These are phyloP conservation scores for Crithidia brevicula DNA, from an alignment of 208 protist species.

Conservation along the genomic window DNA sequence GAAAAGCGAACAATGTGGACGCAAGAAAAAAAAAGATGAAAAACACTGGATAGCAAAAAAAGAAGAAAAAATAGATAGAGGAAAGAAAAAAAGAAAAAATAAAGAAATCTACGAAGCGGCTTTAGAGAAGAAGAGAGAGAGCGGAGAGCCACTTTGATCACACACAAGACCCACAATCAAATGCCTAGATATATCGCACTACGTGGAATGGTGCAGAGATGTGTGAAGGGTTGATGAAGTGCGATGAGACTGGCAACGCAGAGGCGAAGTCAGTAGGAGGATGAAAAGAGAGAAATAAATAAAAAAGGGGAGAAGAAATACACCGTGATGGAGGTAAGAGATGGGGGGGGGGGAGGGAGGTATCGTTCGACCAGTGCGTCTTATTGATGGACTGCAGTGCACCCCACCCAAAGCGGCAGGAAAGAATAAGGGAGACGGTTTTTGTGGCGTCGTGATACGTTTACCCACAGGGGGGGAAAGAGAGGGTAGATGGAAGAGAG, in stretches of 20 bases:
- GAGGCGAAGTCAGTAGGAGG: no score
- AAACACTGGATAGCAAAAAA: not conserved
- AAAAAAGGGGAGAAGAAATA: not conserved
- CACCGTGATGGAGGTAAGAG: no score
- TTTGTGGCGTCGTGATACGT: no score
- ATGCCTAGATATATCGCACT: no score
- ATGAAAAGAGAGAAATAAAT: slow-evolving; percentile 6
- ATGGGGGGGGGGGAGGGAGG: no score
- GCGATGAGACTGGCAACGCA: no score
- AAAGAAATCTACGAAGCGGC: not conserved
- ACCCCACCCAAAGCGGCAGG: no score
- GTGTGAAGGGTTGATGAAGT: no score
- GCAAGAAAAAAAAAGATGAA: not conserved
- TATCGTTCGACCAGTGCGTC: no score
- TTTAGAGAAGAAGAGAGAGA: not conserved
- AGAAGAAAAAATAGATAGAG: not conserved
- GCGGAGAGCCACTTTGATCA: not conserved
- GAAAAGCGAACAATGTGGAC: not conserved
- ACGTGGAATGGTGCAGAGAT: no score
- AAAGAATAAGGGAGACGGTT: not conserved
- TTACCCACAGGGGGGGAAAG: not conserved
- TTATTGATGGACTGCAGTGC: no score
- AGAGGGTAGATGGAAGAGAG: not conserved
- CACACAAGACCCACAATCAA: not conserved
- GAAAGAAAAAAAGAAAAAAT: slow-evolving; percentile 1